phyloP scores from a whole-genome alignment of 164 flowering plant genomes.

The Liriodendron chinense region DNA sequence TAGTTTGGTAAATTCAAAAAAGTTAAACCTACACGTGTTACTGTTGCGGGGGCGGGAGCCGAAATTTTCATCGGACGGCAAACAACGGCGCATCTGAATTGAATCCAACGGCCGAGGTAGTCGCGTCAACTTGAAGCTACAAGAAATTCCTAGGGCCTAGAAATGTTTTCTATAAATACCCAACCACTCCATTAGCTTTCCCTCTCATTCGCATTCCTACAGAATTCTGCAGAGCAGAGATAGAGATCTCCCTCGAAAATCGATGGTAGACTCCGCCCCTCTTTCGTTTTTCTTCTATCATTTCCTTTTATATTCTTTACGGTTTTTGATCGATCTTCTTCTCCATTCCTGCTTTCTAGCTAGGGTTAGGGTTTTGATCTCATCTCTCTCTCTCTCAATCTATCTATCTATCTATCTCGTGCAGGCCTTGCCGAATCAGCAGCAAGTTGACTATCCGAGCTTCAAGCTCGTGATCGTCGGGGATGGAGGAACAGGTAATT shows the following conservation, averaged over 20 bases:
- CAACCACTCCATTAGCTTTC: neutral
- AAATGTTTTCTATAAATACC: neutral
- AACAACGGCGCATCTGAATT: neutral
- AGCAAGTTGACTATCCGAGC: slow-evolving; percentile 26
- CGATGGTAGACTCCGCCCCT: slow-evolving; percentile 1
- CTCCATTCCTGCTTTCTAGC: neutral
- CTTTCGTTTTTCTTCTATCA: neutral
- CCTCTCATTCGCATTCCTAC: neutral
- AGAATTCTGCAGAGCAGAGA: neutral
- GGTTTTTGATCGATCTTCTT: neutral
- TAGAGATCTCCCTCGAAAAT: neutral
- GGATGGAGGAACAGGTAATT: slow-evolving; percentile 23
- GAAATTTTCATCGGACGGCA: slow-evolving; percentile 4
- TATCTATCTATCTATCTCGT: neutral
- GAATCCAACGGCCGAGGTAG: slow-evolving; percentile 15
- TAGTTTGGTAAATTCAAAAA: too few relatives aligned
- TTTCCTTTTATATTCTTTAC: neutral
- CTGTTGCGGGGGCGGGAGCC: too few relatives aligned
- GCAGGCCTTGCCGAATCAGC: slow-evolving; percentile 21
- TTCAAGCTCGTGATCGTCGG: slow-evolving; percentile 37
- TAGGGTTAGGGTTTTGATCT: neutral
- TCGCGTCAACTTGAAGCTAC: slow-evolving; percentile 26
- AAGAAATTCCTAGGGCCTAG: neutral
- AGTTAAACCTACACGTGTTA: too few relatives aligned
- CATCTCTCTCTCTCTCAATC: neutral